Base-by-base conservation (phyloP, 2,329 filamentous ascomycete genomes). In the Neocatenulostroma microsporum region DNA sequence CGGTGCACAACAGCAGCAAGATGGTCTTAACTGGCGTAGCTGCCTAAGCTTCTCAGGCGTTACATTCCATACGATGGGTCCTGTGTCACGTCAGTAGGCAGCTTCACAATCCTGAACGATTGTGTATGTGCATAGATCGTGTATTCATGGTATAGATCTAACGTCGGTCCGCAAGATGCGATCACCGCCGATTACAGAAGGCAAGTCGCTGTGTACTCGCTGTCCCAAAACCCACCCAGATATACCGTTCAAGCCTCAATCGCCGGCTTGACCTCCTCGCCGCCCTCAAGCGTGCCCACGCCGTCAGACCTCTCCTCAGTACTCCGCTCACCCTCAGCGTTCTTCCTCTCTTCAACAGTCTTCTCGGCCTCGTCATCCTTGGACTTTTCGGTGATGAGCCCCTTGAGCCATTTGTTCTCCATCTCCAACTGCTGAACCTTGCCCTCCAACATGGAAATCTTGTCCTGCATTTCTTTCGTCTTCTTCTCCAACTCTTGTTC, bases 351-450 rank as follows among this genome's bases (percentile, higher is more conserved):
- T 21, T 45, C 42, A 13, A 24, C 29, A 10, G 37, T 35, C 37
- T 48, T 48, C 20, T 42, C 39, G 36, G 38, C n/a, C n/a, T 36
- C 30, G 26, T 46, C 48, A 19, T 48, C 49, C 33, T 62, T 61
- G 40, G 56, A 63, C 62, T 69, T 70, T 50, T 70, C 68, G 1
- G 65, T 69, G 47, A 72, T 69, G 32, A 72, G 58, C 18, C 61
- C 61, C 58, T 70, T 70, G 27, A 72, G 56, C 68, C 68, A 71
- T 41, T 65, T 63, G 51, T 72, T 72, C 54, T 72, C 68, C 51
- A 66, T 69, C 57, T 72, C 68, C 25, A 72, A 60, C 49, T 70
- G 63, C 41, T 64, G 58, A 21, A 71, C 64, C 30, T 66, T 62
- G 30, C 59, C 55, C 51, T 70, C 67, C 36, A 70, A 57, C 11